Evolutionary conservation across 805 yeast genomes (phyloP), one percentile per base, ranked within the genome.

Genomic region (Wickerhamiella dianesei): DNA sequence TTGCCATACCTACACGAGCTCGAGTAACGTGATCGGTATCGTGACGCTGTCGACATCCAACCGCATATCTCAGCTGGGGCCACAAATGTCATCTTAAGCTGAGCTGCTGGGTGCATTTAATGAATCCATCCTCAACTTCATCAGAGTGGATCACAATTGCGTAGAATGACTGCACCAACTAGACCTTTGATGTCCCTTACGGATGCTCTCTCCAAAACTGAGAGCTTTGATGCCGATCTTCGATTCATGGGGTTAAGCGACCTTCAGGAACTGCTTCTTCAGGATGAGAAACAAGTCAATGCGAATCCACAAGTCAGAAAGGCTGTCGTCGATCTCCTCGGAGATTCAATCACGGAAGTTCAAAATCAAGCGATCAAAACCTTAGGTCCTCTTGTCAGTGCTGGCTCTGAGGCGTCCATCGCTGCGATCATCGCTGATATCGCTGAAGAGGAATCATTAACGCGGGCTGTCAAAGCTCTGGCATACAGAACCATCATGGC

Each of bases 181-280:
- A 12, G 32, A 6, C 32, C 6, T 6, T 6, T 25, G 14, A n/a
- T 36, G 19, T 6, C 19, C 17, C 21, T 20, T 18, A 22, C n/a
- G 16, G 41, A 39, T 19, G 41, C 41, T 21, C 41, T 39, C 8
- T 12, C 25, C 53, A 49, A 53, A 55, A 45, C 66, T 55, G 32
- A 53, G 20, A 50, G 54, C 21, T 50, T 59, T 22, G 94, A 84
- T 56, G 82, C 89, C 2, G 94, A 84, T 59, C 66, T 81, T 52
- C 67, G 94, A 59, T 84, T 78, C 64, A 84, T 84, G 94, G 92
- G 88, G 1, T 65, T 84, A 47, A 80, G 74, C 54, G 94, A 84
- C 57, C n/a, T 39, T 5, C 41, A 21, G 18, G 12, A 8, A 12
- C 12, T 21, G 25, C 25, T 39, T 12, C n/a, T 39, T 6, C n/a